Evolutionary conservation across 2,329 filamentous ascomycete species (phyloP).

Genomic region (Paecilomyces dactylethromorphus): DNA sequence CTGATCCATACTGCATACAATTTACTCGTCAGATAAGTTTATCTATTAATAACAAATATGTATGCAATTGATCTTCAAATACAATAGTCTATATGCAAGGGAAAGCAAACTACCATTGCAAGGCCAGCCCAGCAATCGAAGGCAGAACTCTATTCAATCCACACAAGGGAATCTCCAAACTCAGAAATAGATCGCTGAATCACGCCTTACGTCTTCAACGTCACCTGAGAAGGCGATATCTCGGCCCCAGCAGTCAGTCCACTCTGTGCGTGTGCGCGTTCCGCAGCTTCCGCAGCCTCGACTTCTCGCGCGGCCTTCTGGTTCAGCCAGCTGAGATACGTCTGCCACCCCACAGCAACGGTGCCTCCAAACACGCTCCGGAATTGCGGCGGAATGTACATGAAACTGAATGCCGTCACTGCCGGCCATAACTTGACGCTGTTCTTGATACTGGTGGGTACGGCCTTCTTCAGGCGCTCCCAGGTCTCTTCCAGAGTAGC

Average conservation of each 20-base stretch:
- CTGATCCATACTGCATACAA: too few relatives aligned
- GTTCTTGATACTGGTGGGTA: slow-evolving; percentile 70
- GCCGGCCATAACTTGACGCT: slow-evolving; percentile 83
- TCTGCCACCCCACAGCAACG: slow-evolving; percentile 86
- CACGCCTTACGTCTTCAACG: not conserved
- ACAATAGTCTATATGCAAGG: not conserved
- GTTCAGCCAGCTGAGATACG: slow-evolving; percentile 78
- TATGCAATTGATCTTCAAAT: too few relatives aligned
- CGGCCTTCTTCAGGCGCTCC: slow-evolving; percentile 66
- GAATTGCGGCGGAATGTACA: slow-evolving; percentile 74
- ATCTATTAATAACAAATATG: too few relatives aligned
- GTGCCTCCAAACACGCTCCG: slow-evolving; percentile 72
- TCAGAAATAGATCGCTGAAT: not conserved
- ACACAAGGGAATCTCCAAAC: not conserved
- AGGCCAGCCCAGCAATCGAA: not conserved
- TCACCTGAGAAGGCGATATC: not conserved
- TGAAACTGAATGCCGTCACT: slow-evolving; percentile 79
- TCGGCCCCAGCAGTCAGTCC: not conserved
- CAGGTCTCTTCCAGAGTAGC: slow-evolving; percentile 57
- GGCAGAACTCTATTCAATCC: not conserved
- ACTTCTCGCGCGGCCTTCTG: slow-evolving; percentile 60
- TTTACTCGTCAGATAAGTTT: too few relatives aligned
- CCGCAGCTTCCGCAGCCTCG: slow-evolving; percentile 23
- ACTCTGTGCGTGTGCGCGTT: not conserved
- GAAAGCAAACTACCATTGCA: not conserved